Evolutionary conservation across 352 stramenopile genomes (phyloP).

Genomic region (Phytophthora crassamura): DNA sequence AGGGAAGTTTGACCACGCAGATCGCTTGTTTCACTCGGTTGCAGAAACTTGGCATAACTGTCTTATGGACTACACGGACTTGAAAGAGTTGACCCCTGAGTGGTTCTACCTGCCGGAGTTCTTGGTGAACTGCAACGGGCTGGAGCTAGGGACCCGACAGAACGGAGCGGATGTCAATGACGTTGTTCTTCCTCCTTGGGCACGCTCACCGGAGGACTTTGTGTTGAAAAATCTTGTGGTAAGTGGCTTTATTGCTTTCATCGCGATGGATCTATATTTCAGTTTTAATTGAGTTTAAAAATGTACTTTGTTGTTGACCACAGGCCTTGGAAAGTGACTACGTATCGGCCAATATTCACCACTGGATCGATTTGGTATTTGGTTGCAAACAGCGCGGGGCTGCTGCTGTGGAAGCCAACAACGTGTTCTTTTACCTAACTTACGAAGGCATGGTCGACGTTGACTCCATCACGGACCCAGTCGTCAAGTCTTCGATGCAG

Average conservation of each 20-base stretch:
- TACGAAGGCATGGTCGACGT: slow-evolving; percentile 99
- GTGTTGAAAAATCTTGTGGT: slow-evolving; percentile 88
- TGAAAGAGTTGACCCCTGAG: slow-evolving; percentile 95
- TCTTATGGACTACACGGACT: slow-evolving; percentile 89
- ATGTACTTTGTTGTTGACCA: neutral
- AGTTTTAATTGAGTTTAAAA: neutral
- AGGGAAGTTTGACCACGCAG: slow-evolving; percentile 94
- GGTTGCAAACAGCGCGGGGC: slow-evolving; percentile 73
- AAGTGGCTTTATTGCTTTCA: slow-evolving; percentile 18
- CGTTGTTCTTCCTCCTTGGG: slow-evolving; percentile 95
- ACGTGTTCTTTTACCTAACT: slow-evolving; percentile 99
- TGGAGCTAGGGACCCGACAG: slow-evolving; percentile 85
- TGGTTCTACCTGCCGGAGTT: slow-evolving; percentile 95
- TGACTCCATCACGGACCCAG: slow-evolving; percentile 93
- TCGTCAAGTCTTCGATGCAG: slow-evolving; percentile 94
- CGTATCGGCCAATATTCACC: slow-evolving; percentile 81
- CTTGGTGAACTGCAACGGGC: slow-evolving; percentile 86
- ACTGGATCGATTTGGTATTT: slow-evolving; percentile 92
- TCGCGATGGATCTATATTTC: neutral
- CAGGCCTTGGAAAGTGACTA: slow-evolving; percentile 89
- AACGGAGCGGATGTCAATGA: slow-evolving; percentile 90
- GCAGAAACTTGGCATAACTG: slow-evolving; percentile 91
- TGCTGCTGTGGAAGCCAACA: slow-evolving; percentile 93
- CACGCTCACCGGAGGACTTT: slow-evolving; percentile 80
- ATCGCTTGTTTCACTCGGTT: slow-evolving; percentile 94